Conservation (phyloP, 345 rosid species). For the Dovyalis caffra region DNA sequence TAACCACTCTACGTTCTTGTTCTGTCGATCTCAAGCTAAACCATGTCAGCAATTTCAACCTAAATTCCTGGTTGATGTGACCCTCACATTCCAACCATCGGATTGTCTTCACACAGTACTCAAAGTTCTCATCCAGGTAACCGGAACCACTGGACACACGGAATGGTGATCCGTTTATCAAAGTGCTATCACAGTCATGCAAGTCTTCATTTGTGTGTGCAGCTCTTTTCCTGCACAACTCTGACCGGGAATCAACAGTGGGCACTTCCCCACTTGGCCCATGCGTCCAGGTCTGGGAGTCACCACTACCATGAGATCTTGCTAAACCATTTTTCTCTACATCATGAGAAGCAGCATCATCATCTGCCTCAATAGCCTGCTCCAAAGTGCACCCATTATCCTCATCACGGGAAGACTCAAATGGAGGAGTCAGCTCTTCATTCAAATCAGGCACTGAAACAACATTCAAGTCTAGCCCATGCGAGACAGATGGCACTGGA, state of each 20-base stretch:
- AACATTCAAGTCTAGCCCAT: constrained; percentile 72
- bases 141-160: constrained; percentile 45
- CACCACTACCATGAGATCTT: constrained; percentile 64
- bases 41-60: constrained; percentile 92
- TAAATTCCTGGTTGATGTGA: constrained; percentile 68
- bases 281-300: constrained; percentile 46
- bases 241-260: constrained; percentile 58
- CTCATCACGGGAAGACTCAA: constrained; percentile 82
- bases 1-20: constrained; percentile 87
- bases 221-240: constrained; percentile 62
- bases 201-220: constrained; percentile 56
- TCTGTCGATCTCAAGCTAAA: constrained; percentile 80
- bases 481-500: constrained; percentile 47
- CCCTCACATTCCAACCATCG: constrained; percentile 85
- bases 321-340: constrained; percentile 52
- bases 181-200: constrained; percentile 80
- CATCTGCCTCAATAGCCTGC: constrained; percentile 58
- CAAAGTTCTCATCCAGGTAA: constrained; percentile 72
- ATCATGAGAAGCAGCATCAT: constrained; percentile 73
- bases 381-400: constrained; percentile 66
- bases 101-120: constrained; percentile 76
- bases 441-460: constrained; percentile 89
- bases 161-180: constrained; percentile 63
- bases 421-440: constrained; percentile 80
- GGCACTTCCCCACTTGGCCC: constrained; percentile 50